phyloP scores from a whole-genome alignment of 164 flowering plant genomes.

The Macadamia tetraphylla region DNA sequence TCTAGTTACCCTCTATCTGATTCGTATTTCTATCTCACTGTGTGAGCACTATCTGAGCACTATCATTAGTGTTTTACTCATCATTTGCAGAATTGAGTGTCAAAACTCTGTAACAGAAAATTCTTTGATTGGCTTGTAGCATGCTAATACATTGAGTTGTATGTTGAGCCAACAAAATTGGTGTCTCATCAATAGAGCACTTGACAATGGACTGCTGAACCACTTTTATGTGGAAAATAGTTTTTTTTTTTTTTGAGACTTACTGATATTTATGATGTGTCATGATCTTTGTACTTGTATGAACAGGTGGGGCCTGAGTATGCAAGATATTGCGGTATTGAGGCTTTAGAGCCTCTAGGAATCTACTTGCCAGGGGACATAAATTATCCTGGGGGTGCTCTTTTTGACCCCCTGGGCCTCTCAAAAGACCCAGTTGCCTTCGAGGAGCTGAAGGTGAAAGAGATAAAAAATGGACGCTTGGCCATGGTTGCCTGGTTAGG shows the following conservation, averaged over 20 bases:
- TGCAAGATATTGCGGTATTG: slow-evolving; percentile 95
- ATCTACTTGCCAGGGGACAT: slow-evolving; percentile 89
- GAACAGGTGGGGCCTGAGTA: slow-evolving; percentile 93
- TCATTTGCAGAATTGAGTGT: no score
- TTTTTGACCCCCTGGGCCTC: slow-evolving; percentile 86
- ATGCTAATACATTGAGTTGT: background rate
- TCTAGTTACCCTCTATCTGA: no score
- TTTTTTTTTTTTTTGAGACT: background rate
- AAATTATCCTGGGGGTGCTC: slow-evolving; percentile 88
- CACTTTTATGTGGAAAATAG: background rate
- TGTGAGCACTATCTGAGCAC: no score
- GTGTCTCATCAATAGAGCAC: background rate
- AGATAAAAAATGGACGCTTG: slow-evolving; percentile 87
- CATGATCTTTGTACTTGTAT: background rate
- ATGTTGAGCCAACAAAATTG: background rate
- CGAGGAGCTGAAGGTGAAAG: slow-evolving; percentile 93
- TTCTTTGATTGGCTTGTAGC: background rate
- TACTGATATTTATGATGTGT: background rate
- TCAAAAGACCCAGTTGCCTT: slow-evolving; percentile 65
- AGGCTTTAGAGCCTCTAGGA: slow-evolving; percentile 94
- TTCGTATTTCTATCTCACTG: no score
- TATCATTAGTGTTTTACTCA: no score
- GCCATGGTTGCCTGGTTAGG: slow-evolving; percentile 99
- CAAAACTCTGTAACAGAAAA: no score
- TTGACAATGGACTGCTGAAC: no score